phyloP scores from a whole-genome alignment of 306 rosid species.

The Geum urbanum region DNA sequence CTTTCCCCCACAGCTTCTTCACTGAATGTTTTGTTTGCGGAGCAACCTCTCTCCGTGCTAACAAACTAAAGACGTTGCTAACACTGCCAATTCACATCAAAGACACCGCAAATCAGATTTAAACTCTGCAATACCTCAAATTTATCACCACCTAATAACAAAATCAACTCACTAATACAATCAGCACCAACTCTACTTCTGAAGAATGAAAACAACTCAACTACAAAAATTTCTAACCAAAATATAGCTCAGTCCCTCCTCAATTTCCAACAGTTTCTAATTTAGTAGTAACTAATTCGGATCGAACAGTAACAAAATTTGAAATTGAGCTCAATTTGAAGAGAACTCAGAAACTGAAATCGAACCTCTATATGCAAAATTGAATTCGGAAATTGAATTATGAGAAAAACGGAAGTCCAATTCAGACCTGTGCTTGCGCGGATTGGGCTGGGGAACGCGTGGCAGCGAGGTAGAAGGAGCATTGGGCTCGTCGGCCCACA shows the following conservation, averaged over 20 bases:
- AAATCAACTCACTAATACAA: neutral
- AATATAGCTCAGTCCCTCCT: neutral
- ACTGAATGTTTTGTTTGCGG: slow-evolving; percentile 37
- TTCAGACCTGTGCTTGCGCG: slow-evolving; percentile 28
- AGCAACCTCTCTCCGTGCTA: slow-evolving; percentile 48
- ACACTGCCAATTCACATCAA: slow-evolving; percentile 27
- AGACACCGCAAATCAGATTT: slow-evolving; percentile 13
- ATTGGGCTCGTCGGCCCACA: slow-evolving; percentile 35
- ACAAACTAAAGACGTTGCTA: slow-evolving; percentile 41
- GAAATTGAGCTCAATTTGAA: neutral
- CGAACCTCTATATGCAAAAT: neutral
- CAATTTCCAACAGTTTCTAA: neutral
- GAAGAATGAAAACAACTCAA: neutral
- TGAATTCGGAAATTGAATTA: neutral
- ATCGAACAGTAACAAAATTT: neutral
- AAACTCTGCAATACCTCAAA: neutral
- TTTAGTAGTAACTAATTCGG: neutral
- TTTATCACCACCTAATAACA: neutral
- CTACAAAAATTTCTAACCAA: neutral
- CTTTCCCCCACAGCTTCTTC: slow-evolving; percentile 35
- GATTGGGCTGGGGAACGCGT: slow-evolving; percentile 14
- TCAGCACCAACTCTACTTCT: neutral
- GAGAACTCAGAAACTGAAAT: neutral
- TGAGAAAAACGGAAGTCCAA: neutral
- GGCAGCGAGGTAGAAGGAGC: slow-evolving; percentile 36